phyloP scores from a whole-genome alignment of 2,329 filamentous ascomycete species.

The Beauveria scarabaeidicola region DNA sequence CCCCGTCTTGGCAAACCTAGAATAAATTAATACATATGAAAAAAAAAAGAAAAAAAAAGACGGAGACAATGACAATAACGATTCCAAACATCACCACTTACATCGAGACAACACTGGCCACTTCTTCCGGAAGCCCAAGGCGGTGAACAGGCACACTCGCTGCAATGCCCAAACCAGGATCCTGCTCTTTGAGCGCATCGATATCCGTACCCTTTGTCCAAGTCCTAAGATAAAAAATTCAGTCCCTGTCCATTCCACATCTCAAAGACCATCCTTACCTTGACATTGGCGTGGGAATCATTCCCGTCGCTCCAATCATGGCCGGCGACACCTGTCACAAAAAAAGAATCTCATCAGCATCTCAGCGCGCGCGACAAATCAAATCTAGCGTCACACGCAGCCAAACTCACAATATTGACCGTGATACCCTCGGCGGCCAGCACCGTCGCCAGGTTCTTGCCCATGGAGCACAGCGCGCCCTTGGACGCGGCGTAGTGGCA shows the following conservation, averaged over 20 bases:
- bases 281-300: slow-evolving; percentile 45
- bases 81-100: slow-evolving; percentile 14
- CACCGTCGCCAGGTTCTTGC: slow-evolving; percentile 53
- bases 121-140: slow-evolving; percentile 26
- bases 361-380: not conserved
- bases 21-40: not conserved
- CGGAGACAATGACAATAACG: not conserved
- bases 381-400: not conserved
- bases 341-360: not conserved
- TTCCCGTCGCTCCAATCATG: slow-evolving; percentile 57
- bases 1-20: slow-evolving; percentile 22
- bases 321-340: slow-evolving; percentile 49
- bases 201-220: slow-evolving; percentile 24
- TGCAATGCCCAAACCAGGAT: slow-evolving; percentile 27
- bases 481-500: slow-evolving; percentile 54
- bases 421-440: slow-evolving; percentile 54
- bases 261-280: not conserved
- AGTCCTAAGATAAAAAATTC: slow-evolving; percentile 16
- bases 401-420: slow-evolving; percentile 39
- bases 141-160: slow-evolving; percentile 26
- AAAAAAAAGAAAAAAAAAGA: not conserved
- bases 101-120: slow-evolving; percentile 26
- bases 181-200: slow-evolving; percentile 20
- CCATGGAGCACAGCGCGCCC: slow-evolving; percentile 50
- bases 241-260: not conserved